These are phyloP conservation scores for Russula griseocarnosa DNA, from an alignment of 768 basidiomycete genomes.

Conservation along the genomic window DNA sequence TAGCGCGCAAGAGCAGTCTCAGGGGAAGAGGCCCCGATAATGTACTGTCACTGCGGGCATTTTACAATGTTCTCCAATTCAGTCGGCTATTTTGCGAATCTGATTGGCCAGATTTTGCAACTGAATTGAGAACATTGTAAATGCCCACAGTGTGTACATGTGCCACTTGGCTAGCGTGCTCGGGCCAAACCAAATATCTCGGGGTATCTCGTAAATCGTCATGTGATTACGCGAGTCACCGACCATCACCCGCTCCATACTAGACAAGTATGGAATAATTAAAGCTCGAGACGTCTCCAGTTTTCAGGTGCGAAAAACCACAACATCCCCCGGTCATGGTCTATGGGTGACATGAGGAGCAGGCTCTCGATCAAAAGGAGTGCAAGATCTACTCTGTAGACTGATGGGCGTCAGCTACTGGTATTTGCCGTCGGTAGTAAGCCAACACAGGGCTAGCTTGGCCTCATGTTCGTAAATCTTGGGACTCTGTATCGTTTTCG, in stretches of 20 bases:
- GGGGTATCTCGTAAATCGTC: too few species aligned
- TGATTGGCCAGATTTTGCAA: too few species aligned
- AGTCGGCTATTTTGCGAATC: too few species aligned
- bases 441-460: neutral
- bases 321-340: neutral
- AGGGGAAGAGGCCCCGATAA: neutral
- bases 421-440: neutral
- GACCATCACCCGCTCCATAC: neutral
- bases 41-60: too few species aligned
- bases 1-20: neutral
- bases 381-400: neutral
- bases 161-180: neutral
- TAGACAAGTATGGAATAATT: neutral
- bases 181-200: too few species aligned
- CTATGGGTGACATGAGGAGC: too few species aligned
- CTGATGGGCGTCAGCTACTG: neutral
- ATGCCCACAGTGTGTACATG: too few species aligned
- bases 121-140: too few species aligned
- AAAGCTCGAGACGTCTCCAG: neutral
- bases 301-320: neutral
- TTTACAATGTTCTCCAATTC: too few species aligned
- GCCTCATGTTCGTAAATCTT: neutral
- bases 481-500: neutral
- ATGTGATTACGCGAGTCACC: too few species aligned
- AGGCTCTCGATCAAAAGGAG: neutral